Base-by-base conservation (phyloP, 1,139 yeast species). In the Fermentozyma sake region DNA sequence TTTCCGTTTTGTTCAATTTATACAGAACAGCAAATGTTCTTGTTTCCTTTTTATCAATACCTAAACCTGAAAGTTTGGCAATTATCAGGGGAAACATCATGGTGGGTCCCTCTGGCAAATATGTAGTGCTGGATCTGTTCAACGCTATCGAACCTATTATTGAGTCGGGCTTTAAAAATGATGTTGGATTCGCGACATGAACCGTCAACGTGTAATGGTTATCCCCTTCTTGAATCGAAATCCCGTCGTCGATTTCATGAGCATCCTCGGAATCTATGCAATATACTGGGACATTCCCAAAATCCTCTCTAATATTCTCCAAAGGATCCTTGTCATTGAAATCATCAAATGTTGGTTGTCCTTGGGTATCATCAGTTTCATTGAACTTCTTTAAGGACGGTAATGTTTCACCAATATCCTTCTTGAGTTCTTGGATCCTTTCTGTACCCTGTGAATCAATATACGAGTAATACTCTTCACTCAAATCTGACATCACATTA, bases 191-290 rank as follows among this genome's bases (percentile, higher is more conserved):
- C 1, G 98, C 97, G 35, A 91, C 76, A 53, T 84, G 96, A 6
- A 86, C 67, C 18, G 80, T 72, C 5, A 89, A 46, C 2, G 59
- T 57, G 42, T 61, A 71, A 4, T 49, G 45, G 1, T 54, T 52
- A 0, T 52, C 55, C 0, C 57, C 34, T 16, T 49, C 50, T 20
- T 61, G 61, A 12, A 91, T 58, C 0, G 95, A 76, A 15, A 91
- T 68, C 24, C 97, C 98, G 53, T 91, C 98, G 52, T 91, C 98
- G 36, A 91, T 83, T 53, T 91, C 98, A 42, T 82, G 81, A 0
- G 97, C 96, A 23, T 68, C 69, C 8, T 66, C 75, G 3, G 81
- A 71, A 55, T 91, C 98, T 34, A 91, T 87, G 55, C 97, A 87
- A 49, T 79, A 91, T 1, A 89, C 78, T 0, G 79, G 72, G 20